These are phyloP conservation scores for Rhizophagus sp. DNA, from an alignment of 192 early-diverging fungal species.

Conservation along the genomic window DNA sequence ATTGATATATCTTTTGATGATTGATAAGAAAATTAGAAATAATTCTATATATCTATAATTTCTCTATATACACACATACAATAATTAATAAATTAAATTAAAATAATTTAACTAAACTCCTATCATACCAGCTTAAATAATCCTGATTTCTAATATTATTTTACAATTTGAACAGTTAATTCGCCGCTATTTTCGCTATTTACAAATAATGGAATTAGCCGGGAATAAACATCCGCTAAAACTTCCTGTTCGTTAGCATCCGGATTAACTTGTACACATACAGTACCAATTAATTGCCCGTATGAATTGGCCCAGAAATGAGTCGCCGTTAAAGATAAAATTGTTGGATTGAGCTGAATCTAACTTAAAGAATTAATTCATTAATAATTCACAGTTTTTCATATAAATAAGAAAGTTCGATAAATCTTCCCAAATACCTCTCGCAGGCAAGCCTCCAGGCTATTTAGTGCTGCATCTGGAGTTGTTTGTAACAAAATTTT, in stretches of 20 bases:
- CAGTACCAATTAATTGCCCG: conserved; percentile 50
- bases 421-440: conserved; percentile 35
- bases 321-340: conserved; percentile 45
- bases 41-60: too few species aligned
- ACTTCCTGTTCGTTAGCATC: conserved; percentile 53
- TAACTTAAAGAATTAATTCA: conserved; percentile 2
- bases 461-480: conserved; percentile 41
- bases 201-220: conserved; percentile 43
- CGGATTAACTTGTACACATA: conserved; percentile 45
- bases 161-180: conserved; percentile 50
- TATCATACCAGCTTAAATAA: too few species aligned
- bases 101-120: too few species aligned
- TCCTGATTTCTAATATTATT: not conserved
- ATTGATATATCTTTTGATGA: too few species aligned
- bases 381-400: too few species aligned
- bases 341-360: conserved; percentile 46
- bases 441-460: conserved; percentile 46
- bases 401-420: too few species aligned
- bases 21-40: too few species aligned
- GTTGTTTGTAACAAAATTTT: conserved; percentile 58
- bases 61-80: too few species aligned
- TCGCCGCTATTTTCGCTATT: conserved; percentile 43
- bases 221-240: conserved; percentile 46
- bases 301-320: conserved; percentile 63
- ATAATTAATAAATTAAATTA: too few species aligned